phyloP scores from a whole-genome alignment of 2,329 filamentous ascomycete species.

The Colletotrichum orbiculare region DNA sequence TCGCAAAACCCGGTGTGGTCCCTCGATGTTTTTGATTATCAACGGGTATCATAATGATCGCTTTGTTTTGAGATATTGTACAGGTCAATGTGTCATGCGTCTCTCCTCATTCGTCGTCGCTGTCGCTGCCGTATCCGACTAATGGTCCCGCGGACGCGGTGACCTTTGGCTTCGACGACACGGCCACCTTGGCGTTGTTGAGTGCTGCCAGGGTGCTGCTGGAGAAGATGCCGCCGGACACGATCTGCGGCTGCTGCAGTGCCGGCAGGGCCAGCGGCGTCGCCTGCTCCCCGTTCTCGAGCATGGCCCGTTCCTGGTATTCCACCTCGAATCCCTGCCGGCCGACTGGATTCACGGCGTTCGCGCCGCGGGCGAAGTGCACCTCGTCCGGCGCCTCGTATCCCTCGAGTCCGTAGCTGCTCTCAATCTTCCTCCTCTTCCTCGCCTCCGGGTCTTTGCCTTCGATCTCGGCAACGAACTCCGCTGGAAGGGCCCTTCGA shows the following conservation, averaged over 20 bases:
- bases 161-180: conserved; percentile 65
- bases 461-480: conserved; percentile 94
- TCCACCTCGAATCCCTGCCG: conserved; percentile 72
- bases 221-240: conserved; percentile 79
- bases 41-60: conserved; percentile 34
- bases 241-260: conserved; percentile 49
- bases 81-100: conserved; percentile 54
- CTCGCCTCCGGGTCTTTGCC: conserved; percentile 87
- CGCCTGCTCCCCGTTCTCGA: conserved; percentile 61
- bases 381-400: conserved; percentile 96
- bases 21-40: conserved; percentile 32
- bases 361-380: conserved; percentile 85
- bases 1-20: conserved; percentile 6
- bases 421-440: conserved; percentile 91
- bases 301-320: conserved; percentile 68
- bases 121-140: conserved; percentile 91
- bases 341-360: conserved; percentile 70
- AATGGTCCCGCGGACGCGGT: conserved; percentile 73
- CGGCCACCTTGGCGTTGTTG: conserved; percentile 65
- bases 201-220: conserved; percentile 84
- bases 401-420: conserved; percentile 86
- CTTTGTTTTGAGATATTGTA: conserved; percentile 72
- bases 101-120: conserved; percentile 62
- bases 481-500: conserved; percentile 84
- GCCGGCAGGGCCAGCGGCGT: conserved; percentile 34